Conservation (phyloP, 352 stramenopile species). For the Phytophthora uliginosa region DNA sequence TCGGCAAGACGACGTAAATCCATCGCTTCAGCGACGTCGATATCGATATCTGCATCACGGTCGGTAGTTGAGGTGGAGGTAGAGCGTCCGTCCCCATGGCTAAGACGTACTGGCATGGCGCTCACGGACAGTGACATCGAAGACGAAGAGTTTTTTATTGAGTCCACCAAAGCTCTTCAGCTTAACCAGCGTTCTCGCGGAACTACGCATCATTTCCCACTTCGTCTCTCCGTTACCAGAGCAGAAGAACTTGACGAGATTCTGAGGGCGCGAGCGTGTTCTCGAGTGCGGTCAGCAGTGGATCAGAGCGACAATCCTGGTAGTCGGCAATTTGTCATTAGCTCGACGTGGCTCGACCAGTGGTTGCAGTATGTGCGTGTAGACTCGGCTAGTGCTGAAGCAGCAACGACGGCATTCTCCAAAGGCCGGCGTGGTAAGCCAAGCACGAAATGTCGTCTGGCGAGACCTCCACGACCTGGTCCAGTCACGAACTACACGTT, state of each 20-base stretch:
- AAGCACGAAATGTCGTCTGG: constrained; percentile 15
- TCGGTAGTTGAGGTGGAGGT: constrained; percentile 39
- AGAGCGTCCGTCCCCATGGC: constrained; percentile 42
- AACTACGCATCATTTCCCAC: constrained; percentile 35
- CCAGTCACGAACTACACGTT: constrained; percentile 75
- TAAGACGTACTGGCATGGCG: constrained; percentile 32
- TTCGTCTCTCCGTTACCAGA: constrained; percentile 39
- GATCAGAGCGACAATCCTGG: constrained; percentile 7
- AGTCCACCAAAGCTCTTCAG: constrained; percentile 37
- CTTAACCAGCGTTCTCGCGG: constrained; percentile 21
- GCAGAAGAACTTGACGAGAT: constrained; percentile 71
- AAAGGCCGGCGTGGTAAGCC: constrained; percentile 16
- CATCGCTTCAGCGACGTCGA: constrained; percentile 17
- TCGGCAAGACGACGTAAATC: constrained; percentile 21
- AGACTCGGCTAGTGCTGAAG: constrained; percentile 36
- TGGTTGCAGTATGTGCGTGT: constrained; percentile 77
- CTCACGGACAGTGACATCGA: constrained; percentile 36
- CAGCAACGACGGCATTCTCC: constrained; percentile 7
- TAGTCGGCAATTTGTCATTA: constrained; percentile 63
- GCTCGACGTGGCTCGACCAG: constrained; percentile 68
- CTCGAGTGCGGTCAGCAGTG: constrained; percentile 25
- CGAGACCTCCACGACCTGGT: constrained; percentile 46
- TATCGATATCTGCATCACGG: constrained; percentile 4
- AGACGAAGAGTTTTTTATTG: constrained; percentile 39
- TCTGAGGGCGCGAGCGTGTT: constrained; percentile 50